phyloP scores from a whole-genome alignment of 331 rosid genomes.

The Erythrophleum ivorense region DNA sequence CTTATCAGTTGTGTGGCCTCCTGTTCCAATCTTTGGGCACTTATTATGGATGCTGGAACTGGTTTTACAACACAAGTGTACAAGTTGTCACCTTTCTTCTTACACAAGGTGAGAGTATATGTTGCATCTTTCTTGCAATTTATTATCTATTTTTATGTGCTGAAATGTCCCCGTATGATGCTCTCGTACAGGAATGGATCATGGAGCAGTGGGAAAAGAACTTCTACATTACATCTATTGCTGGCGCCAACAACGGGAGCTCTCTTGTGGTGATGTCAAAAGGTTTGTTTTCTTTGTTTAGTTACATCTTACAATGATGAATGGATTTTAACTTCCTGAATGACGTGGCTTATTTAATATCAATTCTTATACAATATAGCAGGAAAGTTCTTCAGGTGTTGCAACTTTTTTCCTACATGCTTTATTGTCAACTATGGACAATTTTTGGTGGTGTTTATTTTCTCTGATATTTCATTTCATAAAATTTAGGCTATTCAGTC shows the following conservation, averaged over 20 bases:
- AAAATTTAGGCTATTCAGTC: not conserved
- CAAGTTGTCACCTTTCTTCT: constrained; percentile 66
- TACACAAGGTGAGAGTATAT: constrained; percentile 61
- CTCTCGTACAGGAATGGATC: constrained; percentile 79
- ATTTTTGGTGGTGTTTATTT: not conserved
- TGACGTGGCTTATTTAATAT: not conserved
- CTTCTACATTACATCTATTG: constrained; percentile 88
- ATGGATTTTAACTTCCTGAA: not conserved
- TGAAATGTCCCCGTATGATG: not conserved
- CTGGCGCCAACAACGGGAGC: constrained; percentile 89
- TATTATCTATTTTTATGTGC: not conserved
- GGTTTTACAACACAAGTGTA: constrained; percentile 69
- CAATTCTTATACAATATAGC: not conserved
- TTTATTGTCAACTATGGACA: not conserved
- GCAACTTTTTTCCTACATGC: not conserved
- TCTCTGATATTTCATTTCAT: constrained; percentile 3
- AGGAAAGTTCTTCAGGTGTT: constrained; percentile 15
- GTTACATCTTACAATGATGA: constrained; percentile 4
- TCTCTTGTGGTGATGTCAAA: constrained; percentile 98
- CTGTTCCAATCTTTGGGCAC: constrained; percentile 80
- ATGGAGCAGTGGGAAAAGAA: constrained; percentile 99
- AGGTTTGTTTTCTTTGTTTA: constrained; percentile 54
- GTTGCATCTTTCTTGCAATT: constrained; percentile 9
- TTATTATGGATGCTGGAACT: constrained; percentile 81
- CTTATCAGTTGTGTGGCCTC: constrained; percentile 74